Conservation (phyloP, 2,329 filamentous ascomycete species). For the Colletotrichum liaoningense region DNA sequence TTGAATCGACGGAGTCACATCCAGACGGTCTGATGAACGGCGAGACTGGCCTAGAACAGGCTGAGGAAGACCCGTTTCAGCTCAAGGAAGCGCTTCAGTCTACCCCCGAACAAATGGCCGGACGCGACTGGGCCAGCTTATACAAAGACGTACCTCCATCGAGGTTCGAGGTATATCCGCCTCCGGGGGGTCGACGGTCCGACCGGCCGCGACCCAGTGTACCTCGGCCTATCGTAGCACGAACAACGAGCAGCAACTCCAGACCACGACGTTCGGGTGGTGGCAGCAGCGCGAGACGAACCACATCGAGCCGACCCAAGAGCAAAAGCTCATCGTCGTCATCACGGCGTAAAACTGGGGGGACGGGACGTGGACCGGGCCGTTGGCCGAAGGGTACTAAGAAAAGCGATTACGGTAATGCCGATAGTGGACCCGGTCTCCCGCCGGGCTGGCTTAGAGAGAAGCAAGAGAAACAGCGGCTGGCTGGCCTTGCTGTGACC, state of each 20-base stretch:
- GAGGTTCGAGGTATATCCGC: constrained; percentile 84
- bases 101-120: background rate
- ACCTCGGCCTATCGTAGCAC: constrained; percentile 50
- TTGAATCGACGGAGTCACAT: constrained; percentile 21
- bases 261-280: constrained; percentile 53
- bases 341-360: constrained; percentile 67
- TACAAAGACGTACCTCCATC: constrained; percentile 73
- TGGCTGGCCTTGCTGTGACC: constrained; percentile 1
- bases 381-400: constrained; percentile 77
- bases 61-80: background rate
- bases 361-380: constrained; percentile 73
- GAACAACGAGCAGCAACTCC: constrained; percentile 48
- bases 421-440: constrained; percentile 72
- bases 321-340: constrained; percentile 47
- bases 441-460: constrained; percentile 66
- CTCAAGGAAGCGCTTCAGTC: background rate
- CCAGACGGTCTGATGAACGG: background rate
- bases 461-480: constrained; percentile 44
- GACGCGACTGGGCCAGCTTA: constrained; percentile 53
- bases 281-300: constrained; percentile 41
- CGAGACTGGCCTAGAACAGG: constrained; percentile 15
- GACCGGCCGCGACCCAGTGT: constrained; percentile 58
- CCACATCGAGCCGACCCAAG: constrained; percentile 50
- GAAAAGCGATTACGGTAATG: constrained; percentile 76
- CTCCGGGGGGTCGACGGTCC: constrained; percentile 60